Conservation (phyloP, 345 rosid genomes). For the Corymbia maculata region DNA sequence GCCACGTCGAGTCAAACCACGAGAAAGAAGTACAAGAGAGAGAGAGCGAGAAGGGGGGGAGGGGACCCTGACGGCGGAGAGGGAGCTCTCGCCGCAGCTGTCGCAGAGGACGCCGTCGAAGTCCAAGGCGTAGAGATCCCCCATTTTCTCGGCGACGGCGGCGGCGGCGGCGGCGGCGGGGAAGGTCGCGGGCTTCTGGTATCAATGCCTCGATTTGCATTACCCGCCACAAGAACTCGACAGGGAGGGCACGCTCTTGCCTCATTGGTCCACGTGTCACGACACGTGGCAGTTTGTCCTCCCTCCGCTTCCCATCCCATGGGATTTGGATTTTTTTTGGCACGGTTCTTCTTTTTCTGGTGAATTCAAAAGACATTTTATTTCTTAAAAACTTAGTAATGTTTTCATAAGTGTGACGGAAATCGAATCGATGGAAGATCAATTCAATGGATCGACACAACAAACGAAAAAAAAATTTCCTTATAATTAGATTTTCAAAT, state of each 20-base stretch:
- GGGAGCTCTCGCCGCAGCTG: constrained; percentile 92
- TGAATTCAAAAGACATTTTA: not conserved
- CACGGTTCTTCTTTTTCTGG: too few relatives aligned
- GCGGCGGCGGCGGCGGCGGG: not conserved
- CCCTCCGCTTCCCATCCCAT: not conserved
- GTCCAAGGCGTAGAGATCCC: constrained; percentile 86
- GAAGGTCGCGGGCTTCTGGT: not conserved
- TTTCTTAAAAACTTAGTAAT: fast-evolving
- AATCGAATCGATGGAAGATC: not conserved
- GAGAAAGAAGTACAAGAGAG: not conserved
- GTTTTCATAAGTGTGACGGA: fast-evolving
- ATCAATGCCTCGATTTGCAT: not conserved
- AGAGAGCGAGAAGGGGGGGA: not conserved
- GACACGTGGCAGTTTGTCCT: not conserved
- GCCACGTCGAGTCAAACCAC: not conserved
- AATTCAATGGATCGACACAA: fast-evolving
- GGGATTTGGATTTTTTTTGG: not conserved
- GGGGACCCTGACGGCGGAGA: constrained; percentile 82
- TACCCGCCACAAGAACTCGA: not conserved
- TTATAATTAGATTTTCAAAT: not conserved
- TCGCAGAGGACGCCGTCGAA: constrained; percentile 95
- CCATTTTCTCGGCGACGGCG: not conserved
- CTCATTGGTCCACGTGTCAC: not conserved
- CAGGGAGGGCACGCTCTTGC: not conserved
- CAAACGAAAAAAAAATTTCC: not conserved